phyloP scores from a whole-genome alignment of 2,329 filamentous ascomycete genomes.

The Microcyclospora tardicrescens region DNA sequence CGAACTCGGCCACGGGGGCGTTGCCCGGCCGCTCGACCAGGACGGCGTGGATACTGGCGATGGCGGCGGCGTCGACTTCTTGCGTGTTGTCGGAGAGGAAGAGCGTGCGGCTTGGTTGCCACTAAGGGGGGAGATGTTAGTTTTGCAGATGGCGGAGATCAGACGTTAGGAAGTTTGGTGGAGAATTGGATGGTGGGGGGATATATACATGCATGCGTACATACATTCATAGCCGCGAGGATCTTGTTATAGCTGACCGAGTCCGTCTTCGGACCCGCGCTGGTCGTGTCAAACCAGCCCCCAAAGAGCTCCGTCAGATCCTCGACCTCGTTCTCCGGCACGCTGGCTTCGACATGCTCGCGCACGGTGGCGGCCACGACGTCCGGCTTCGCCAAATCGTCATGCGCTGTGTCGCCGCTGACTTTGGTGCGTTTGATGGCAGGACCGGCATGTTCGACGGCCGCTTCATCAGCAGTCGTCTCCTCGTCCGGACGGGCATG shows the following conservation, averaged over 20 bases:
- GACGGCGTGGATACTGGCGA: constrained; percentile 30
- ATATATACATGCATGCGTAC: not conserved
- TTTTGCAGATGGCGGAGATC: not conserved
- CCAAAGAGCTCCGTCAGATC: constrained; percentile 48
- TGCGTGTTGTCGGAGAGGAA: constrained; percentile 71
- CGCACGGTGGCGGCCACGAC: not conserved
- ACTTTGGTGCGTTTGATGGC: constrained; percentile 5
- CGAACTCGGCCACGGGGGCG: constrained; percentile 42
- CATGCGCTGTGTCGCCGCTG: constrained; percentile 1
- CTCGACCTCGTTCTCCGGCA: constrained; percentile 39
- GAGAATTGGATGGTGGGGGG: not conserved
- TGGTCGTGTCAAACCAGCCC: constrained; percentile 68
- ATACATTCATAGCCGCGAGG: constrained; percentile 30
- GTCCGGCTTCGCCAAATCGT: constrained; percentile 2
- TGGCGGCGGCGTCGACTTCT: constrained; percentile 34
- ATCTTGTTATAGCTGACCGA: constrained; percentile 55
- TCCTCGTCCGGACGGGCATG: constrained; percentile 7
- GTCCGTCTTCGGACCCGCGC: constrained; percentile 63
- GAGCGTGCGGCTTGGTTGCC: constrained; percentile 45
- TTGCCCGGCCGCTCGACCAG: constrained; percentile 55
- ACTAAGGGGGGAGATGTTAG: constrained; percentile 14
- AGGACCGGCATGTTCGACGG: constrained; percentile 5
- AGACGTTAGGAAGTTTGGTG: not conserved
- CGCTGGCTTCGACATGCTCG: not conserved
- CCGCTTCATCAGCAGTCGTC: constrained; percentile 2